Evolutionary conservation across 1,139 yeast species (phyloP).

Genomic region (Saccharomyces hybrid): DNA sequence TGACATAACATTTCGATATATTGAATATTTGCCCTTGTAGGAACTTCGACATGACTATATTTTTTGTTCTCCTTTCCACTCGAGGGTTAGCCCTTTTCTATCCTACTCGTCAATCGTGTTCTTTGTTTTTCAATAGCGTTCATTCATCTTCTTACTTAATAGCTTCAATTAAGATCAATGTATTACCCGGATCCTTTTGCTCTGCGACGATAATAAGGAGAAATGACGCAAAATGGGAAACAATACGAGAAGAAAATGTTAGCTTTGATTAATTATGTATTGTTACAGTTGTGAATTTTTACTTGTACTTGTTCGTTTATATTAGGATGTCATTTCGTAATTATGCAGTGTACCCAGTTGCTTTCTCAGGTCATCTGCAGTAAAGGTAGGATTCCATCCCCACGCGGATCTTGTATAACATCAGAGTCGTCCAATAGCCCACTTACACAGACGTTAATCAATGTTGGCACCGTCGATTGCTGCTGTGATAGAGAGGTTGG

Average conservation of each 20-base stretch:
- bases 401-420: slow-evolving; percentile 19
- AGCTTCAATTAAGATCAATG: too few relatives aligned
- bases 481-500: neutral
- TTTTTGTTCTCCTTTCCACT: neutral
- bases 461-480: neutral
- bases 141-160: neutral
- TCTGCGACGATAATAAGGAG: neutral
- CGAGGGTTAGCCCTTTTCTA: neutral
- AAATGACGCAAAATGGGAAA: neutral
- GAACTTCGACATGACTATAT: neutral
- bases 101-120: neutral
- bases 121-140: neutral
- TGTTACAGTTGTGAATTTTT: neutral
- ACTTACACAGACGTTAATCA: slow-evolving; percentile 17
- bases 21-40: neutral
- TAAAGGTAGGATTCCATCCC: slow-evolving; percentile 27
- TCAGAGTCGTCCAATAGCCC: slow-evolving; percentile 23
- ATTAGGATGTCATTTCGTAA: slow-evolving; percentile 13
- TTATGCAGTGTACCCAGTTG: slow-evolving; percentile 34
- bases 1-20: neutral
- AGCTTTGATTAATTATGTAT: neutral
- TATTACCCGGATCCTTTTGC: neutral
- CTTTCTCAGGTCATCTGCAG: slow-evolving; percentile 33
- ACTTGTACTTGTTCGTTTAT: slow-evolving; percentile 3
- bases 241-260: neutral